Conservation (phyloP, 495 filamentous ascomycete species). For the Daldinia bambusicola region DNA sequence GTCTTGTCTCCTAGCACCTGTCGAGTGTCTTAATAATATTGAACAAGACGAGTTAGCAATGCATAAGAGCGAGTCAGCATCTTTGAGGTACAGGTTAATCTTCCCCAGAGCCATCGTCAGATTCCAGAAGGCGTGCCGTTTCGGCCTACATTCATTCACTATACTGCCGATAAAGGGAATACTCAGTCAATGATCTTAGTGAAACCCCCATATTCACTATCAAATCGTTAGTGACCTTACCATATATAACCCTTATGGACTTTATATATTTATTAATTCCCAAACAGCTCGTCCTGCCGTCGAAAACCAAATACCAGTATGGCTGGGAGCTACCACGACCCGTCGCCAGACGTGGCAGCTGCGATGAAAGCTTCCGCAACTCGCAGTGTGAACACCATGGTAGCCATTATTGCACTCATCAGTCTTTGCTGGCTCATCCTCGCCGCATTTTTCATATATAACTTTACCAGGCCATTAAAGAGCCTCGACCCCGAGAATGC, state of each 20-base stretch:
- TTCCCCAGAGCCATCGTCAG: conserved; percentile 10
- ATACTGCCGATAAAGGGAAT: conserved; percentile 28
- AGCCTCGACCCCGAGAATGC: background rate
- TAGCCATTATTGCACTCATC: conserved; percentile 23
- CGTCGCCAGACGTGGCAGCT: conserved; percentile 2
- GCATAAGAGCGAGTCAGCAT: conserved; percentile 25
- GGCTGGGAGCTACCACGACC: conserved; percentile 13
- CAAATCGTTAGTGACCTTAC: background rate
- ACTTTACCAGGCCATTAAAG: conserved; percentile 22
- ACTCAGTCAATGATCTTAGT: conserved; percentile 14
- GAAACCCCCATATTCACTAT: background rate
- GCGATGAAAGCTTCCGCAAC: conserved; percentile 21
- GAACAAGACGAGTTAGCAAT: background rate
- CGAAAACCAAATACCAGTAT: background rate
- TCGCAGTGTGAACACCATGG: conserved; percentile 15
- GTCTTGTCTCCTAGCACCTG: background rate
- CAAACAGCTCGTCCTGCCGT: background rate
- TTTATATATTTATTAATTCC: background rate
- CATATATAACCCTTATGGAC: background rate
- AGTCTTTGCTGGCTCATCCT: conserved; percentile 20
- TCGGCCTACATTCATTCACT: conserved; percentile 7
- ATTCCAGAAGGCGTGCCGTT: conserved; percentile 14
- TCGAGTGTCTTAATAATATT: background rate
- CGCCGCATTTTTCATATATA: conserved; percentile 28
- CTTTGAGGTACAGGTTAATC: conserved; percentile 15